These are phyloP conservation scores for Stramenopiles sp. DNA, from an alignment of 352 stramenopile genomes.

Conservation along the genomic window DNA sequence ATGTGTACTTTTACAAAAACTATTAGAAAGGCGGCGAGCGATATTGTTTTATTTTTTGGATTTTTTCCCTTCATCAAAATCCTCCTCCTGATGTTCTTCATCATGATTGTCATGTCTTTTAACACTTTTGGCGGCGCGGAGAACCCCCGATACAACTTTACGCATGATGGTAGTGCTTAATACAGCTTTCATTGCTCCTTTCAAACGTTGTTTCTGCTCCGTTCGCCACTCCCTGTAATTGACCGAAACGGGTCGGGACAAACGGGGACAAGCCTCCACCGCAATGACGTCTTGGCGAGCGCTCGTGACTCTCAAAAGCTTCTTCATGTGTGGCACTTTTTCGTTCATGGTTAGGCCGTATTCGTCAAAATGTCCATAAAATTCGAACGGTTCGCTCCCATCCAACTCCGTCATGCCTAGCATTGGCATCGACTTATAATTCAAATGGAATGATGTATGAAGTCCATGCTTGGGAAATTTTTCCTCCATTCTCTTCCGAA, in stretches of 20 bases:
- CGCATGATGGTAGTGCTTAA: not conserved
- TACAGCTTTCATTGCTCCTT: not conserved
- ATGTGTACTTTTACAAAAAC: too few relatives aligned
- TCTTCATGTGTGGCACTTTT: not conserved
- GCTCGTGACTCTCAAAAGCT: not conserved
- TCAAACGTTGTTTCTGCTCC: not conserved
- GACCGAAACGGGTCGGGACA: not conserved
- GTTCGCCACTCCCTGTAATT: not conserved
- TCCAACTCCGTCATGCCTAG: not conserved
- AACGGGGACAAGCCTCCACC: not conserved
- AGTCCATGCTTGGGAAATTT: not conserved
- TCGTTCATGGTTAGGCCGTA: not conserved
- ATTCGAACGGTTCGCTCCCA: not conserved
- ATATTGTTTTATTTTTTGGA: too few relatives aligned
- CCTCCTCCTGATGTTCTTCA: too few relatives aligned
- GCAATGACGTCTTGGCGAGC: not conserved
- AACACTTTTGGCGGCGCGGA: too few relatives aligned
- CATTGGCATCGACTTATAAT: not conserved
- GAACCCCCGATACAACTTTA: not conserved
- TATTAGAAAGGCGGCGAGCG: too few relatives aligned
- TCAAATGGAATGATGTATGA: not conserved
- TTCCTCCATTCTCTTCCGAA: not conserved
- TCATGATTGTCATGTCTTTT: too few relatives aligned
- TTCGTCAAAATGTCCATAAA: not conserved
- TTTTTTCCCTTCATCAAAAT: too few relatives aligned